These are phyloP conservation scores for Gynandropsis gynandra DNA, from an alignment of 345 rosid genomes.

Conservation along the genomic window DNA sequence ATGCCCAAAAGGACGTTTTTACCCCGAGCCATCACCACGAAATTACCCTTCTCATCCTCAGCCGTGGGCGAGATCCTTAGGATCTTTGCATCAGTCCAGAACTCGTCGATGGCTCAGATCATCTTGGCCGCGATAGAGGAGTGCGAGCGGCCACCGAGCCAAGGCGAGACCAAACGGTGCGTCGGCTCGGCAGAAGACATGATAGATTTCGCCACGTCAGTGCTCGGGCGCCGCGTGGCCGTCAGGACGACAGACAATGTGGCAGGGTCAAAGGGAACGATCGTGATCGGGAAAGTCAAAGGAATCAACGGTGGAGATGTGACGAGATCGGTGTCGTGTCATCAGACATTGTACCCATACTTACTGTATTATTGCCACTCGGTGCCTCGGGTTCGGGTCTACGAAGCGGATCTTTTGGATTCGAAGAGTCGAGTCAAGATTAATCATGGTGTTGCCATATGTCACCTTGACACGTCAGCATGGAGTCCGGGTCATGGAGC, in stretches of 20 bases:
- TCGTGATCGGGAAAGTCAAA: constrained; percentile 49
- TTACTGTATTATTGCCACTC: constrained; percentile 81
- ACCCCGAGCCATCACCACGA: constrained; percentile 56
- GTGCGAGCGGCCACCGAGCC: constrained; percentile 65
- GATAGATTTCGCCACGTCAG: constrained; percentile 73
- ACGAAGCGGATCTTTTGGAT: constrained; percentile 63
- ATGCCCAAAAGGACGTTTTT: constrained; percentile 90
- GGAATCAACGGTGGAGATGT: constrained; percentile 60
- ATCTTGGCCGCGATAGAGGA: constrained; percentile 45
- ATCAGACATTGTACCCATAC: constrained; percentile 78
- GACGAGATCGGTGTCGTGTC: constrained; percentile 80
- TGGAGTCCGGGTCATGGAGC: constrained; percentile 87
- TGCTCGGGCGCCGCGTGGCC: constrained; percentile 49
- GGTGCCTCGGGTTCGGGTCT: constrained; percentile 84
- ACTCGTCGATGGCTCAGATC: constrained; percentile 51
- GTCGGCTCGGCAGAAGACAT: constrained; percentile 82
- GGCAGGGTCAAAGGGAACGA: constrained; percentile 41
- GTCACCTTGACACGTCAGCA: constrained; percentile 71
- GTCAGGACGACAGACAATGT: constrained; percentile 56
- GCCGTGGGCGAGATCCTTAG: constrained; percentile 24
- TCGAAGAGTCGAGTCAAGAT: constrained; percentile 36
- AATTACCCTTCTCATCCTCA: constrained; percentile 54
- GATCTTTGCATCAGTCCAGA: constrained; percentile 50
- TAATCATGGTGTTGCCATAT: constrained; percentile 75
- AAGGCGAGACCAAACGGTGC: constrained; percentile 77